Conservation (phyloP, 805 yeast genomes). For the Debaryomyces maramus region DNA sequence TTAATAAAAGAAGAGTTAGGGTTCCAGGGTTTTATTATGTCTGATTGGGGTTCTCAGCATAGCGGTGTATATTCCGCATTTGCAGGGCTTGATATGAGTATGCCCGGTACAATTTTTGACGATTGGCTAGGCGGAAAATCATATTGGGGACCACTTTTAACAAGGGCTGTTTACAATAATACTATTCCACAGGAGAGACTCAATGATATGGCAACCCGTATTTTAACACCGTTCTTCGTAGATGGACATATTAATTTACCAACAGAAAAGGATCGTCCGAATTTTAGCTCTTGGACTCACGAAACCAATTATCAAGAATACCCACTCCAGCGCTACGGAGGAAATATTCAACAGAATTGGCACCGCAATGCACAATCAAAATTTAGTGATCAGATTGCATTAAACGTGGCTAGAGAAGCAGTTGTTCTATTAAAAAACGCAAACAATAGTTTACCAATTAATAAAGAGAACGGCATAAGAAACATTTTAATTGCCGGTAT, state of each 20-base stretch:
- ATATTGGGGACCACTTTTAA: conserved; percentile 57
- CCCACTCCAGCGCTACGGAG: conserved; percentile 55
- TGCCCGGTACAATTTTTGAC: conserved; percentile 60
- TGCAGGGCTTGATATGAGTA: conserved; percentile 64
- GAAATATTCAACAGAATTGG: conserved; percentile 53
- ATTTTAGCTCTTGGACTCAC: conserved; percentile 58
- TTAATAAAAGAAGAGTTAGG: conserved; percentile 61
- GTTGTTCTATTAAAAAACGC: conserved; percentile 55
- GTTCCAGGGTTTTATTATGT: conserved; percentile 65
- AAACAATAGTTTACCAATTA: conserved; percentile 53
- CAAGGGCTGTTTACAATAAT: conserved; percentile 54
- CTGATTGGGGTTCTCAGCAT: conserved; percentile 69
- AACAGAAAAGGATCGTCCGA: conserved; percentile 46
- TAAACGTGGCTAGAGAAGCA: conserved; percentile 57
- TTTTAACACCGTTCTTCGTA: conserved; percentile 56
- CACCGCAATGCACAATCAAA: conserved; percentile 54
- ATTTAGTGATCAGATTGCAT: conserved; percentile 48
- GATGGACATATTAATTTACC: conserved; percentile 39
- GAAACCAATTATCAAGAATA: conserved; percentile 55
- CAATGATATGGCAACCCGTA: conserved; percentile 62
- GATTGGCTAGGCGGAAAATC: conserved; percentile 55
- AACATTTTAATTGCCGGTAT: conserved; percentile 49
- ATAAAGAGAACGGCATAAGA: conserved; percentile 41
- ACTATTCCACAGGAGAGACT: conserved; percentile 54
- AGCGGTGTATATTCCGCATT: conserved; percentile 55